Base-by-base conservation (phyloP, 768 basidiomycete genomes). In the Boletellus sp. region DNA sequence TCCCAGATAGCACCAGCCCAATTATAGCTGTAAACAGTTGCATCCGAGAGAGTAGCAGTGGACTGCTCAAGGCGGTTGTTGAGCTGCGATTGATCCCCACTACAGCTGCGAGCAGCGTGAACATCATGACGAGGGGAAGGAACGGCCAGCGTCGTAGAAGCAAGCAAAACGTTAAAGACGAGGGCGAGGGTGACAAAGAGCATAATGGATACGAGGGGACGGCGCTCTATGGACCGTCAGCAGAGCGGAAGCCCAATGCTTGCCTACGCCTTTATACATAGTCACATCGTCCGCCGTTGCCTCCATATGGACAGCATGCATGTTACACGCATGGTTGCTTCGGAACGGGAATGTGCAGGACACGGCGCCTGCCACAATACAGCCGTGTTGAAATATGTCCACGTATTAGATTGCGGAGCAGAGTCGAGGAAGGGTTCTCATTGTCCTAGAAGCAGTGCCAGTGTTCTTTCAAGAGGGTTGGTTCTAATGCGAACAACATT, bases 1-100 rank as follows among this genome's bases (percentile, higher is more conserved):
- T 28, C 35, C 45, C 34, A 26, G 17, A 46, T 13, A 19, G 45
- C 45, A 28, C 45, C 45, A 28, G 45, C 34, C 45, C 45, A 46
- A 19, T 46, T 46, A 19, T 19, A 20, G 19, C 20, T 22, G 19
- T 38, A 38, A 32, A 20, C 3, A 15, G 42, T 19, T 28, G 12
- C 24, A 1, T 43, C 13, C 6, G 28, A 31, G 28, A 20, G 11
- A 12, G 10, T 3, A 45, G 7, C n/a, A n/a, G 7, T 12, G 7
- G 16, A 6, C 10, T 26, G 15, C 10, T 35, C 34, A 20, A 45
- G 20, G 26, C 19, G 44, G 3, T 45, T 35, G 16, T 36, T 45
- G 44, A 36, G 22, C 11, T 35, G 33, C 22, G 33, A 36, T 13
- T 3, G 31, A 19, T 11, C 11, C 9, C 19, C 42, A 9, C 7